A percentile compares a stretch with the other conserved stretches of the same genome.
Conservation (phyloP, 2,329 filamentous ascomycete genomes). For the Podosphaera fusca region DNA sequence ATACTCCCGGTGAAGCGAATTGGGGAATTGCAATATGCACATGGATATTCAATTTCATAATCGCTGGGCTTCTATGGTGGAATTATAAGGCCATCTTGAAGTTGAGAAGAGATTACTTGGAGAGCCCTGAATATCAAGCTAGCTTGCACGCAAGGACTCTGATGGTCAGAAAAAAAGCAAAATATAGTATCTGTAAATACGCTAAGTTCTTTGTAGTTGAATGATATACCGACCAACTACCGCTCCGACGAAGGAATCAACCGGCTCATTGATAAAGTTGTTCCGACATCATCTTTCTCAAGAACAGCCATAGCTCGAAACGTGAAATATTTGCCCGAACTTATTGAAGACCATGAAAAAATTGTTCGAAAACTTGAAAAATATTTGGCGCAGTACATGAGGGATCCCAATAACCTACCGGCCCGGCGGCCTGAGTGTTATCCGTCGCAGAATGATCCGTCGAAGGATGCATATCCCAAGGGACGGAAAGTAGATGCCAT, state of each 20-base stretch:
- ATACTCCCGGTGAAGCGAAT: constrained; percentile 26
- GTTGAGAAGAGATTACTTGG: constrained; percentile 58
- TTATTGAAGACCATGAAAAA: constrained; percentile 67
- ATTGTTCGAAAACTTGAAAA: constrained; percentile 64
- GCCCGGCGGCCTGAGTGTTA: constrained; percentile 53
- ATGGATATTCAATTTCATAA: constrained; percentile 47
- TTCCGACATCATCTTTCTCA: constrained; percentile 55
- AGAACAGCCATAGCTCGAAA: constrained; percentile 72
- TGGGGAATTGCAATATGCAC: constrained; percentile 37
- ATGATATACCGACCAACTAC: constrained; percentile 57
- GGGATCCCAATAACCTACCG: constrained; percentile 62
- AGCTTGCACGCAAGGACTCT: constrained; percentile 58
- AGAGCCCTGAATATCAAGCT: constrained; percentile 67
- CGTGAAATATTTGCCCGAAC: constrained; percentile 65
- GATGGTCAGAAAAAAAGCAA: constrained; percentile 26
- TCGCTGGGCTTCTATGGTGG: constrained; percentile 67
- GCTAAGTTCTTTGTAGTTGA: constrained; percentile 30
- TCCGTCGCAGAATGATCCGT: constrained; percentile 57
- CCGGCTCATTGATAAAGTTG: constrained; percentile 57
- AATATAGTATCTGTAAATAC: not conserved
- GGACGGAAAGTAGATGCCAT: constrained; percentile 77
- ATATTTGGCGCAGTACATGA: constrained; percentile 72
- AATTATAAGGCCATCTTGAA: constrained; percentile 58
- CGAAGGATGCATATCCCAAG: constrained; percentile 36
- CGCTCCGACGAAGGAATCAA: constrained; percentile 72